These are phyloP conservation scores for Neostapfia colusana DNA, from an alignment of 176 grass and related monocot species.

Conservation along the genomic window DNA sequence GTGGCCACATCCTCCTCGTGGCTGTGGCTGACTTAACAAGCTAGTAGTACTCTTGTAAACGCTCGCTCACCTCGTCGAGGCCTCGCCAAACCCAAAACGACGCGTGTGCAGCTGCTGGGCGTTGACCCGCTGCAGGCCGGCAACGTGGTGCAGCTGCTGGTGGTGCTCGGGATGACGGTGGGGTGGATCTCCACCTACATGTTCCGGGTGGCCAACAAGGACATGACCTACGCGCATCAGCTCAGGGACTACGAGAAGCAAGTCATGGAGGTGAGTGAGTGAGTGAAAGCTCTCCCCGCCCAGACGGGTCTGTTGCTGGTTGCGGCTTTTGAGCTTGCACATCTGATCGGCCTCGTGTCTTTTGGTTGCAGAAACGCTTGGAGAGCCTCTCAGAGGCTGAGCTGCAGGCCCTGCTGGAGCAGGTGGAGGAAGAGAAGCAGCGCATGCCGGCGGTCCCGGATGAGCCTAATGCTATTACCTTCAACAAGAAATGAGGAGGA, in stretches of 20 bases:
- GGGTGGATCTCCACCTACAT: constrained; percentile 97
- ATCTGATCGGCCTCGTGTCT: not conserved
- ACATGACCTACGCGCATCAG: constrained; percentile 95
- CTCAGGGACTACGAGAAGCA: constrained; percentile 93
- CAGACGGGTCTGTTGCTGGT: no score
- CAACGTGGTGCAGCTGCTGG: constrained; percentile 86
- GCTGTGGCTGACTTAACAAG: no score
- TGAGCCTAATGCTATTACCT: constrained; percentile 30
- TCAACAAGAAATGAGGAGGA: constrained; percentile 46
- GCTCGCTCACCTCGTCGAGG: not conserved
- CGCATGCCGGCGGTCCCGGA: constrained; percentile 33
- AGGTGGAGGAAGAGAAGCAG: constrained; percentile 88
- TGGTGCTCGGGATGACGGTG: constrained; percentile 86
- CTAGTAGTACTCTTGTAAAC: not conserved
- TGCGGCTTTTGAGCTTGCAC: no score
- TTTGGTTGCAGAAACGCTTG: constrained; percentile 68
- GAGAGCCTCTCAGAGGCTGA: constrained; percentile 87
- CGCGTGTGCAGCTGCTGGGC: constrained; percentile 58
- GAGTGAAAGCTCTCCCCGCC: not conserved
- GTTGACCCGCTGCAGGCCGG: constrained; percentile 90
- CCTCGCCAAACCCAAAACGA: not conserved
- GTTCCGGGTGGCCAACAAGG: constrained; percentile 95
- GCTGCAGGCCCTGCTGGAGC: constrained; percentile 78
- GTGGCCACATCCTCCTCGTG: not conserved
- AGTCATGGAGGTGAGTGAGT: constrained; percentile 99